phyloP scores from a whole-genome alignment of 306 rosid species.

The Prinsepia uniflora region DNA sequence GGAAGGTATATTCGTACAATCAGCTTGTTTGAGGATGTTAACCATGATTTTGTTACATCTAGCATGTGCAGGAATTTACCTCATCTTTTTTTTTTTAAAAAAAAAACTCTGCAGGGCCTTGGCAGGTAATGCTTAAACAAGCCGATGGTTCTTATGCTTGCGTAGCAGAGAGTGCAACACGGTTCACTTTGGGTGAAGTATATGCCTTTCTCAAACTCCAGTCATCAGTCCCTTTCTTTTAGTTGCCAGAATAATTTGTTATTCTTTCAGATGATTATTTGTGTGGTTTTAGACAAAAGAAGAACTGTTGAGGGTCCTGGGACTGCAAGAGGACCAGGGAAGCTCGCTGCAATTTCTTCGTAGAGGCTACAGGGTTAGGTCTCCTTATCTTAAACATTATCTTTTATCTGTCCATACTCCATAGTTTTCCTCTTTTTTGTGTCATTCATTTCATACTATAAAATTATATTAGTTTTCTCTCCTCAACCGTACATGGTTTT shows the following conservation, averaged over 20 bases:
- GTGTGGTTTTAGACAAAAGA: conserved; percentile 66
- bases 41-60: conserved; percentile 3
- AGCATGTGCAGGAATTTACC: neutral
- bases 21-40: conserved; percentile 10
- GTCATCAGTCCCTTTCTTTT: conserved; percentile 20
- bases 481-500: neutral
- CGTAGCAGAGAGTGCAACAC: conserved; percentile 80
- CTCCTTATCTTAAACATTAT: conserved; percentile 21
- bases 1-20: neutral
- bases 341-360: conserved; percentile 93
- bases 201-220: conserved; percentile 24
- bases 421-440: neutral
- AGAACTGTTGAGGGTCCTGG: conserved; percentile 86
- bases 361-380: conserved; percentile 82
- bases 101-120: conserved; percentile 63
- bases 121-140: conserved; percentile 99
- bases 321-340: conserved; percentile 87
- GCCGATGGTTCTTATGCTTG: conserved; percentile 89
- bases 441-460: no score
- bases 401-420: conserved; percentile 3
- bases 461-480: neutral
- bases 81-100: conserved; percentile 21
- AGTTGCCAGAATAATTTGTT: conserved; percentile 3
- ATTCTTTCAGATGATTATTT: conserved; percentile 30
- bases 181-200: conserved; percentile 93